Evolutionary conservation across 2,329 filamentous ascomycete species (phyloP).

Genomic region (Fusarium phyllophilum): DNA sequence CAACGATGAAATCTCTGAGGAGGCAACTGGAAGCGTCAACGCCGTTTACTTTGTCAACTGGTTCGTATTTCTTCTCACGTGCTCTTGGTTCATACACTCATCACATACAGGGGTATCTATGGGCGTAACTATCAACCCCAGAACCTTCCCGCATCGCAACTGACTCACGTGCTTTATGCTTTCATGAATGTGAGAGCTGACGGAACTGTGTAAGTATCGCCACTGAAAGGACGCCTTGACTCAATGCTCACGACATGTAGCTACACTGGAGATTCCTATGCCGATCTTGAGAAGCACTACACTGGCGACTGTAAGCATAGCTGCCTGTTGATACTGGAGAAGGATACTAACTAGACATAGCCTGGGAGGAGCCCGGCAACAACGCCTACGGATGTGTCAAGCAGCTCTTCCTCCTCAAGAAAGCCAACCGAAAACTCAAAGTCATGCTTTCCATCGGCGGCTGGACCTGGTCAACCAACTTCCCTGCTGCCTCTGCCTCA

Average conservation of each 20-base stretch:
- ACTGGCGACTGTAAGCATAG: conserved; percentile 24
- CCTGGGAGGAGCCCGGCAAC: conserved; percentile 64
- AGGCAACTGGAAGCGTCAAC: conserved; percentile 7
- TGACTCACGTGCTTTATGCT: conserved; percentile 81
- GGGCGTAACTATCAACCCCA: conserved; percentile 76
- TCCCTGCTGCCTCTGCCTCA: conserved; percentile 72
- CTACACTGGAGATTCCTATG: conserved; percentile 23
- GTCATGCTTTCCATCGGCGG: conserved; percentile 82
- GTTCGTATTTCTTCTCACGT: neutral
- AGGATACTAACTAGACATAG: neutral
- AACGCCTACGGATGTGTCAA: conserved; percentile 84
- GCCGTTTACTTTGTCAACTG: conserved; percentile 34
- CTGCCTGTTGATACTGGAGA: too few species aligned
- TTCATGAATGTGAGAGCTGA: conserved; percentile 80
- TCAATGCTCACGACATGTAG: too few species aligned
- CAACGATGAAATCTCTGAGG: neutral
- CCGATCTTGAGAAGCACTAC: conserved; percentile 36
- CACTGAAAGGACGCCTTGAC: too few species aligned
- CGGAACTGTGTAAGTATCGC: conserved; percentile 71
- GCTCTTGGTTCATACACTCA: neutral
- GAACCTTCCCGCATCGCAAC: conserved; percentile 72
- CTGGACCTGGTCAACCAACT: conserved; percentile 82
- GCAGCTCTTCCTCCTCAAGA: conserved; percentile 80
- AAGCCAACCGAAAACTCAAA: conserved; percentile 79
- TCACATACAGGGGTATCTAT: conserved; percentile 71